These are phyloP conservation scores for Metschnikowia noctiluminum DNA, from an alignment of 805 yeast species.

Conservation along the genomic window DNA sequence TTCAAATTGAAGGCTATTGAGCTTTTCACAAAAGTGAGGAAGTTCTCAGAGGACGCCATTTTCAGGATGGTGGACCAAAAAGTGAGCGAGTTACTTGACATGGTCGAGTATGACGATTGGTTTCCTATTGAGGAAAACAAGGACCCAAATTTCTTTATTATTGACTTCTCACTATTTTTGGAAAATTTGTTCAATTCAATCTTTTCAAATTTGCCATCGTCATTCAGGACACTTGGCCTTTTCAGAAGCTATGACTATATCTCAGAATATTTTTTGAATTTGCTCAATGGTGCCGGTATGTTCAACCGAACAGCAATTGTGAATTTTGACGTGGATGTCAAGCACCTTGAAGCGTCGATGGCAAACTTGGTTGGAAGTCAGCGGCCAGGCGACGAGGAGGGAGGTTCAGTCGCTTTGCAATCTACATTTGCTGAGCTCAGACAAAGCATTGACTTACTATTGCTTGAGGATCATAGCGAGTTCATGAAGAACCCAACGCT, in stretches of 20 bases:
- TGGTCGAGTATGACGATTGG: conserved; percentile 85
- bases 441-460: conserved; percentile 72
- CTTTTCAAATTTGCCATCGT: conserved; percentile 73
- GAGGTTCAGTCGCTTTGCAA: conserved; percentile 51
- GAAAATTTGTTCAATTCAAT: conserved; percentile 84
- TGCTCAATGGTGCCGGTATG: conserved; percentile 52
- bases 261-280: conserved; percentile 62
- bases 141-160: conserved; percentile 71
- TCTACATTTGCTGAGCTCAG: conserved; percentile 76
- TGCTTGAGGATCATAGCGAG: conserved; percentile 59
- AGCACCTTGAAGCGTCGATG: conserved; percentile 65
- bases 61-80: conserved; percentile 80
- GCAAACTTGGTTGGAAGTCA: conserved; percentile 27
- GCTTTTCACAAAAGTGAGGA: conserved; percentile 56
- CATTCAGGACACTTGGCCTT: conserved; percentile 74
- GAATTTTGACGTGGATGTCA: conserved; percentile 77
- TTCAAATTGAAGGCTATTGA: conserved; percentile 48
- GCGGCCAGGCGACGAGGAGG: conserved; percentile 23
- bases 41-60: conserved; percentile 73
- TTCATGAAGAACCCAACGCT: conserved; percentile 49
- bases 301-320: conserved; percentile 59
- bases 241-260: conserved; percentile 85
- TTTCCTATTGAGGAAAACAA: conserved; percentile 44
- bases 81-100: conserved; percentile 74
- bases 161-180: conserved; percentile 81